Percentiles rank a stretch among this genome's conserved stretches.
phyloP scores from a whole-genome alignment of 2,329 filamentous ascomycete genomes.

The Exophiala lecanii-corni region DNA sequence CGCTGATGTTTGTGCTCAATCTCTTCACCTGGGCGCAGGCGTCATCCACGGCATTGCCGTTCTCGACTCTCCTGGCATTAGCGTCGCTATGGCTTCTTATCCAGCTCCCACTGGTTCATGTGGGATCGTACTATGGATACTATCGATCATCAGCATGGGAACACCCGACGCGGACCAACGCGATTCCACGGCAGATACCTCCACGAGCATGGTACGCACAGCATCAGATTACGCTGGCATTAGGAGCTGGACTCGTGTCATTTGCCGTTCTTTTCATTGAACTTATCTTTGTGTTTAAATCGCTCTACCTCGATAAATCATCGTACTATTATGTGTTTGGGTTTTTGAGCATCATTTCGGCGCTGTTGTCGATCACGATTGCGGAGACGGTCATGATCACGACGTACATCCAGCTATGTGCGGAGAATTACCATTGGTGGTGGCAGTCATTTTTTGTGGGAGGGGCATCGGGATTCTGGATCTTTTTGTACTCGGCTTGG shows the following conservation, averaged over 20 bases:
- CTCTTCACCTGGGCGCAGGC: constrained; percentile 88
- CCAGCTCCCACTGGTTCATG: constrained; percentile 77
- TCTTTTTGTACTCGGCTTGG: constrained; percentile 78
- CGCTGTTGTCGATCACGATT: constrained; percentile 70
- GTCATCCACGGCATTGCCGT: constrained; percentile 80
- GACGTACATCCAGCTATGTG: constrained; percentile 76
- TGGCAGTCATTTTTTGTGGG: constrained; percentile 83
- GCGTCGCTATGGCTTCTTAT: constrained; percentile 77
- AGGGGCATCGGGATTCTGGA: constrained; percentile 71
- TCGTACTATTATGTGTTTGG: constrained; percentile 92
- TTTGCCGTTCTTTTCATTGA: constrained; percentile 88
- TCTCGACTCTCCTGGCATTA: constrained; percentile 70
- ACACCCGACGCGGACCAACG: constrained; percentile 73
- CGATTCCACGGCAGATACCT: constrained; percentile 69
- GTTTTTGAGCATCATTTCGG: constrained; percentile 69
- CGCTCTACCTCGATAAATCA: constrained; percentile 83
- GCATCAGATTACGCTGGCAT: constrained; percentile 55
- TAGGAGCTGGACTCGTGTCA: constrained; percentile 68
- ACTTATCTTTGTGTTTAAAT: constrained; percentile 80
- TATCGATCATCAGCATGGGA: constrained; percentile 64
- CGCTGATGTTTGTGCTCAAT: constrained; percentile 72
- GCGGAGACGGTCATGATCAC: constrained; percentile 79
- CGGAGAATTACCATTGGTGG: constrained; percentile 89
- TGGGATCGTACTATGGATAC: constrained; percentile 74
- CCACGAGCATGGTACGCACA: constrained; percentile 70